Conservation (phyloP, 1,284 basidiomycete genomes). For the Bjerkandera adusta region DNA sequence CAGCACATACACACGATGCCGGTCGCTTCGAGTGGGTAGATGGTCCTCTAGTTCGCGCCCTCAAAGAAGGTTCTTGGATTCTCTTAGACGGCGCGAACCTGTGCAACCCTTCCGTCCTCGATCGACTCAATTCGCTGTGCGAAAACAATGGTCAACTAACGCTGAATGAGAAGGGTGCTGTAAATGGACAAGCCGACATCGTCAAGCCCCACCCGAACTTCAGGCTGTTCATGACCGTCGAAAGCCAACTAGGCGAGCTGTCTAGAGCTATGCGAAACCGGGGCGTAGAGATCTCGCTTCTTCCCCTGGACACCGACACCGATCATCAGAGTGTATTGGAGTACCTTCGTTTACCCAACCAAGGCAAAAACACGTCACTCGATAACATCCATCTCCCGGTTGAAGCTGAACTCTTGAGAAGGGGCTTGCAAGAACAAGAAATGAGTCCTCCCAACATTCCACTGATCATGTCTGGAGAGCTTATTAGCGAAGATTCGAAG, state of each 20-base stretch:
- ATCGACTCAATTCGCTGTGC: constrained; percentile 96
- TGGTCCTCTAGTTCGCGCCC: constrained; percentile 87
- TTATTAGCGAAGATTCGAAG: not conserved
- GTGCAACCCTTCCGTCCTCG: constrained; percentile 94
- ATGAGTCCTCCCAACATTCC: not conserved
- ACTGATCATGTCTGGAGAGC: not conserved
- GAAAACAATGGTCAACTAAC: constrained; percentile 82
- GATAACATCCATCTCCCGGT: not conserved
- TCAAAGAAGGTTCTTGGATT: constrained; percentile 89
- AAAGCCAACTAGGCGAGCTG: constrained; percentile 90
- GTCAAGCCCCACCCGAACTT: constrained; percentile 88
- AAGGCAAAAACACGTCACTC: not conserved
- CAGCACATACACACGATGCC: constrained; percentile 18
- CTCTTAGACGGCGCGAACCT: constrained; percentile 93
- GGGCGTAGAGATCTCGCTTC: constrained; percentile 82
- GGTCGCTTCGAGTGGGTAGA: constrained; percentile 95
- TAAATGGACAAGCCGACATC: constrained; percentile 73
- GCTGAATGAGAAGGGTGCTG: constrained; percentile 88
- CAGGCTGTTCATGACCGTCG: constrained; percentile 92
- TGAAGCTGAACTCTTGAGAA: not conserved
- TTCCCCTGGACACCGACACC: constrained; percentile 36
- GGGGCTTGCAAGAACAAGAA: not conserved
- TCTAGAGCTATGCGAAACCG: constrained; percentile 99
- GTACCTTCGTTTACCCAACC: constrained; percentile 45
- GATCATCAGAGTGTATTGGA: constrained; percentile 48